Base-by-base conservation (phyloP, 2,329 filamentous ascomycete genomes). In the Byssoonygena ceratinophila region DNA sequence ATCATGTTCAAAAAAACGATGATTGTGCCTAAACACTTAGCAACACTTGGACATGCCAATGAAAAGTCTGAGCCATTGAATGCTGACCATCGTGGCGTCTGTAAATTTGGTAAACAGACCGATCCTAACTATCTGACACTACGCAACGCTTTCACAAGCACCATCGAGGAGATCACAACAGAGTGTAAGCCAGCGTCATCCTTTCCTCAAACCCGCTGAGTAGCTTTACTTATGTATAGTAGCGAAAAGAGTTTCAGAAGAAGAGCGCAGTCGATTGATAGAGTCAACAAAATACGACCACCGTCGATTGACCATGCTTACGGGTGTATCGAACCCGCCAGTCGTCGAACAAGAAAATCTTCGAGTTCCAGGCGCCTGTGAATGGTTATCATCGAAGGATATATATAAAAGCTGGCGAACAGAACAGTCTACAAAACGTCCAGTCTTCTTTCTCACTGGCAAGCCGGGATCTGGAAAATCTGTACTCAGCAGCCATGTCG, bases 381-480 rank as follows among this genome's bases (percentile, higher is more conserved):
- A 40, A 12, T 40, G 37, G 37, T 22, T 40, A 4, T 22, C 20
- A 4, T 1, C 4, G 16, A 18, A 8, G 4, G n/a, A 40, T 7
- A 20, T 4, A 1, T 40, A 20, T 12, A 3, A 4, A 5, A 5
- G 2, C 12, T 40, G 37, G 37, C 6, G 5, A 12, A 22, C 2
- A 3, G 4, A 6, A 43, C 55, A 20, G 59, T 54, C 23, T 54
- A 1, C 37, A 25, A 14, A 56, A 56, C 2, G 46, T 40, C 7
- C 46, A 14, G 59, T 68, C 16, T 55, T 68, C 7, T 68, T 62
- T 64, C 53, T 68, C 1, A 62, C 60, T 8, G 68, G 67, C 1
- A 58, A 57, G 12, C 61, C 68, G 8, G 68, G 56, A 2, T 57
- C 61, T 6, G 68, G 68, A 8, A 71, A 71, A 53, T 71, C 68